Conservation (phyloP, 345 rosid species). For the Mangifera indica region DNA sequence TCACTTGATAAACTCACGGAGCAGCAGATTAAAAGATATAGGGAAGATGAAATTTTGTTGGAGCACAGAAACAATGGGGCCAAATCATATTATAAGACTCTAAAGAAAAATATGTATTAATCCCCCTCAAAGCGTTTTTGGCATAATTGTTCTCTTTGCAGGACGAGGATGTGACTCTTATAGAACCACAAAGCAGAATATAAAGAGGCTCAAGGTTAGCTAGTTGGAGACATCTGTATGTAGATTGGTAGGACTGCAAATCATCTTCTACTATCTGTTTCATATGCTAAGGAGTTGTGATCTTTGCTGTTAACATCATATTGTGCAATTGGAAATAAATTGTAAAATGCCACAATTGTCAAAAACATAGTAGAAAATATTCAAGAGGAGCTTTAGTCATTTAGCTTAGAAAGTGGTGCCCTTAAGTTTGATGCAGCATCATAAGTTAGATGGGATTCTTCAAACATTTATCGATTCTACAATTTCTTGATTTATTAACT, state of each 20-base stretch:
- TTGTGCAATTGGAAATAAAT: neutral
- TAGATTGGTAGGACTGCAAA: neutral
- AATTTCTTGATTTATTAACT: neutral
- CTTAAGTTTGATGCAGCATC: neutral
- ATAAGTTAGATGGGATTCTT: neutral
- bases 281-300: neutral
- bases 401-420: neutral
- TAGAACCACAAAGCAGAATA: neutral
- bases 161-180: neutral
- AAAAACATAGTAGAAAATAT: neutral
- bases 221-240: conserved; percentile 5
- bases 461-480: neutral
- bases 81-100: neutral
- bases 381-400: conserved; percentile 1
- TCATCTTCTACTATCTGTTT: neutral
- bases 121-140: neutral
- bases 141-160: neutral
- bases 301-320: neutral
- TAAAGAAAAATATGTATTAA: neutral
- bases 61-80: neutral
- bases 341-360: neutral
- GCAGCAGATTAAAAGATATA: neutral
- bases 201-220: neutral
- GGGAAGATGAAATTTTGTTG: conserved; percentile 1
- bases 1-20: neutral